Base-by-base conservation (phyloP, 2,329 filamentous ascomycete genomes). In the Gyromitra esculenta region DNA sequence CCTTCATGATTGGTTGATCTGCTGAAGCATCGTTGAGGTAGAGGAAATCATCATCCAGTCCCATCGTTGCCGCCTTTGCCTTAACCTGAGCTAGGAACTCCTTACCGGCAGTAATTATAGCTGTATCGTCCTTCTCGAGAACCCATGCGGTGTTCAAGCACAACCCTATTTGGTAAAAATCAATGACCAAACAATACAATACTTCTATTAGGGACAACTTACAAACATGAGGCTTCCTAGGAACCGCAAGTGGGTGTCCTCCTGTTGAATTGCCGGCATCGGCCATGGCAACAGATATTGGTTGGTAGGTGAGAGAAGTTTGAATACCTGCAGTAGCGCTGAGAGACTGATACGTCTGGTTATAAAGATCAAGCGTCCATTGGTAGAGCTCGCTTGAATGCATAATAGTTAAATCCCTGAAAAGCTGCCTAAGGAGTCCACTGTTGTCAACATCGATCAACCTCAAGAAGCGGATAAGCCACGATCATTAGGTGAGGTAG, bases 1-100 rank as follows among this genome's bases (percentile, higher is more conserved):
- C 80, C 0, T 78, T 35, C 25, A 86, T 81, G 0, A 85, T 83
- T 35, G 85, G 79, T 81, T 88, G 85, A 35, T 81, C 81, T 45
- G 81, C 79, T 7, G 83, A 82, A 0, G 85, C 85, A 68, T 87
- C 87, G 79, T 87, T 87, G 62, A 85, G 82, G 78, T 86, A 86
- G 41, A 87, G 74, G 43, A 82, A 86, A 0, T 81, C 81, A 66
- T 84, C 82, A 50, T 83, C 80, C 0, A 84, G 76, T 0, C 82
- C 82, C 5, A 81, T 79, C n/a, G 81, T 78, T 54, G 79, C 81
- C 0, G 83, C 82, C 3, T 81, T 79, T 1, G 71, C 67, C 15
- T 83, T 74, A 1, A 83, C 77, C 0, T 81, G 73, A 5, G 79
- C 69, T 11, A 84, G 64, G 1, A 82, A 79, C 0, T 81, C 79